Evolutionary conservation across 208 protist species (phyloP).

Genomic region (Strigomonas galati): DNA sequence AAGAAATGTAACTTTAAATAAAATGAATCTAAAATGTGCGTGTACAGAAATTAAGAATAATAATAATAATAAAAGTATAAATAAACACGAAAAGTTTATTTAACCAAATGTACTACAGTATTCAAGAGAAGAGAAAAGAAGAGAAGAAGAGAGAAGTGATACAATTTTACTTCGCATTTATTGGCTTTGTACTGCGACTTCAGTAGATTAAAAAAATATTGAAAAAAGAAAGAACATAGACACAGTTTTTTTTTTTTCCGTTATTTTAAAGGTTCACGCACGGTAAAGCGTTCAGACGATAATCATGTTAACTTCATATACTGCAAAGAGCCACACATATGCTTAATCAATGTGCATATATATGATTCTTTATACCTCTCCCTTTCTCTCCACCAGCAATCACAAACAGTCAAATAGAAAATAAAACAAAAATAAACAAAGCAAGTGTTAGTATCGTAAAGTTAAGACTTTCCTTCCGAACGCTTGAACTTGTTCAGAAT

Average conservation of each 20-base stretch:
- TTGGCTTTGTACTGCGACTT: not conserved
- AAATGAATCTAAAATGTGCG: not conserved
- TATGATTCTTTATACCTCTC: too few species aligned
- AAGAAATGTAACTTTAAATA: not conserved
- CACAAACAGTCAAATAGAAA: not conserved
- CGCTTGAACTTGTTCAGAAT: constrained; percentile 77
- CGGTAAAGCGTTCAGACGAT: too few species aligned
- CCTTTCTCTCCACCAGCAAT: too few species aligned
- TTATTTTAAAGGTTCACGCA: not conserved
- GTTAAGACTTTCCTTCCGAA: constrained; percentile 21
- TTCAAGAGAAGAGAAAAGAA: not conserved
- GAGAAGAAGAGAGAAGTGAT: not conserved
- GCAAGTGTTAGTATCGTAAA: not conserved
- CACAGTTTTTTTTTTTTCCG: constrained; percentile 3
- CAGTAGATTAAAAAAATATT: not conserved
- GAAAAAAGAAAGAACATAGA: not conserved
- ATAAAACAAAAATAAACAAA: not conserved
- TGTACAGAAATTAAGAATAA: constrained; percentile 4
- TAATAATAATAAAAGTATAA: not conserved
- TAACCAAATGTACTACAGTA: not conserved
- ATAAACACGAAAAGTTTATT: not conserved
- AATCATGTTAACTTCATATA: too few species aligned
- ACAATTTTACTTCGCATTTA: not conserved
- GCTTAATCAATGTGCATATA: too few species aligned
- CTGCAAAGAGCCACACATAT: too few species aligned